Evolutionary conservation across 2,329 filamentous ascomycete genomes (phyloP), one percentile per base, ranked within the genome.

Genomic region (Cryoendolithus antarcticus): DNA sequence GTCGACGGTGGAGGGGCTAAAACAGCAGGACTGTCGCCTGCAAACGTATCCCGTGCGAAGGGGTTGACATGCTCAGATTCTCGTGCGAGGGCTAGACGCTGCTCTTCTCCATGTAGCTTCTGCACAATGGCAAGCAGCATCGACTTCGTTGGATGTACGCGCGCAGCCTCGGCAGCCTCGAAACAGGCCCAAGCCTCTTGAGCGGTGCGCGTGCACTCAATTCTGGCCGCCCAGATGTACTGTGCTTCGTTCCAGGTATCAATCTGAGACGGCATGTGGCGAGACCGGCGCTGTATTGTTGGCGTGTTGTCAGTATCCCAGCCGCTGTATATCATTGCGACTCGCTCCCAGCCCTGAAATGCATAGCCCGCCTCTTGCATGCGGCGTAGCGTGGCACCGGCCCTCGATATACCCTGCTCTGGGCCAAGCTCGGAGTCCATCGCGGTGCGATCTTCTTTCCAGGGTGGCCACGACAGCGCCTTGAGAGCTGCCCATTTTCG

Each of bases 131-230:
- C 72, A 38, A 66, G 57, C 43, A 74, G 75, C 2, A 75, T 62
- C 19, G 59, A 53, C 24, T 58, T 45, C 38, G 59, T 56, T n/a
- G 58, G 50, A 7, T 53, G 54, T 28, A 59, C 47, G 6, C 53
- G 6, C 9, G 61, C 58, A 13, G 67, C 61, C 51, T 74, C 65
- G 43, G 69, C 75, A 4, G 72, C 66, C 32, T 76, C 55, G 52
- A 77, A 80, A 44, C 71, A 75, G 12, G 75, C 74, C 76, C 76
- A 80, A 4, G 76, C 75, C 58, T 80, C 75, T 44, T 73, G 66
- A 34, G 72, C 57, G 3, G 75, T 79, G 29, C 76, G 64, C 8
- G 76, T 80, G 13, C 72, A 66, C 34, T 63, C 61, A 37, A 80
- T 71, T 8, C 75, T 66, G 24, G 71, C 72, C 41, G 65, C 64